Evolutionary conservation across 1,284 basidiomycete species (phyloP), one percentile per base, ranked within the genome.

Genomic region (Rhodotorula sp.): DNA sequence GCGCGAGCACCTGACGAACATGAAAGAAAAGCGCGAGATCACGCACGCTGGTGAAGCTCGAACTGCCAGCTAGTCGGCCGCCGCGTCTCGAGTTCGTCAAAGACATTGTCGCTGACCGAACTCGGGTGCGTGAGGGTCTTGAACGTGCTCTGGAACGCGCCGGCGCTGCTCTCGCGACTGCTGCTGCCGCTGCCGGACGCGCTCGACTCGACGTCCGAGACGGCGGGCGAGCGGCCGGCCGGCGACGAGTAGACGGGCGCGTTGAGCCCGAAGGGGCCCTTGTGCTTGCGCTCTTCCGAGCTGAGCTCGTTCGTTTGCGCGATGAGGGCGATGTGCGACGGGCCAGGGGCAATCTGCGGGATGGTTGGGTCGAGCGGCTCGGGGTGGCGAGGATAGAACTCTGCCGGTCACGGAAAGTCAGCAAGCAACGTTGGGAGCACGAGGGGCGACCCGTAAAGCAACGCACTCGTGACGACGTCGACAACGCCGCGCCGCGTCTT

Each of bases 11-110:
- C 20, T 9, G 46, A 50, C 4, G 18, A 26, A n/a, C n/a, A n/a
- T n/a, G n/a, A n/a, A n/a, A n/a, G 2, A 28, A 20, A 9, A 30
- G 20, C 15, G 30, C 22, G 22, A 11, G 44, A 3, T 24, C 10
- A 44, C 55, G 55, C 55, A 75, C 94, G 83, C 81, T 93, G 90
- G 80, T 93, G 89, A 48, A 95, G 83, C 81, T 94, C 92, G 77
- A 92, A 94, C 80, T 94, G 92, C 92, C 93, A 95, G 72, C 89
- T 91, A 50, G 88, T 88, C 28, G 84, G 86, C 18, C 88, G 81
- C 13, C 81, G 79, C 0, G 85, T 83, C 56, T 89, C 87, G 28
- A 93, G 84, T 79, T 91, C 90, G 57, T 86, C 86, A 74, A 92
- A 92, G 15, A 92, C 80, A 72, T 89, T 87, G 67, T 77, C 74